Conservation (phyloP, 2,329 filamentous ascomycete species). For the Ascochyta koolunga region DNA sequence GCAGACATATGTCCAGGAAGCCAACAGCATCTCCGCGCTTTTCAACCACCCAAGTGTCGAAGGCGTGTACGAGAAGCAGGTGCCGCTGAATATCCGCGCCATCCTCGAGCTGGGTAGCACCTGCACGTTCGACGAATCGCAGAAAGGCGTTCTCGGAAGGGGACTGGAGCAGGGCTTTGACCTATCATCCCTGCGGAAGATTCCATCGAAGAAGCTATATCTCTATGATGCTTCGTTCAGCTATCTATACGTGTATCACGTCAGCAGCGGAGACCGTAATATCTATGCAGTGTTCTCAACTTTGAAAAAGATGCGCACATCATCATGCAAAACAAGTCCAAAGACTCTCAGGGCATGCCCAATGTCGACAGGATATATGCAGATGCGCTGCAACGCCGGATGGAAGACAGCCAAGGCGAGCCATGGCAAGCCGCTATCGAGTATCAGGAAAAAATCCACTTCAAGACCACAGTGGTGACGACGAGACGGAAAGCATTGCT, state of each 20-base stretch:
- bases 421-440: conserved; percentile 81
- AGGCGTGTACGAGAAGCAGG: conserved; percentile 93
- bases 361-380: conserved; percentile 89
- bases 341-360: conserved; percentile 83
- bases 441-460: conserved; percentile 84
- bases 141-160: conserved; percentile 87
- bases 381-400: conserved; percentile 71
- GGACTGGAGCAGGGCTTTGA: conserved; percentile 95
- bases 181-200: conserved; percentile 73
- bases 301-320: conserved; percentile 80
- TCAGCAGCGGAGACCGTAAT: conserved; percentile 86
- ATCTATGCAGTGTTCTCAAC: conserved; percentile 95
- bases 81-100: conserved; percentile 85
- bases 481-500: conserved; percentile 88
- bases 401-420: conserved; percentile 69
- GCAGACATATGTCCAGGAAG: conserved; percentile 82
- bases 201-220: conserved; percentile 73
- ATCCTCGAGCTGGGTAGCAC: conserved; percentile 87
- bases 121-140: conserved; percentile 91
- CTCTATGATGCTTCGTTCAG: conserved; percentile 75
- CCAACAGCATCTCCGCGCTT: conserved; percentile 78
- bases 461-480: conserved; percentile 86
- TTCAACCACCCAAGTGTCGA: conserved; percentile 95
- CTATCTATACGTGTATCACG: conserved; percentile 92
- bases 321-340: conserved; percentile 82